These are phyloP conservation scores for Powellomyces hirtus DNA, from an alignment of 192 early-diverging fungal genomes.

Conservation along the genomic window DNA sequence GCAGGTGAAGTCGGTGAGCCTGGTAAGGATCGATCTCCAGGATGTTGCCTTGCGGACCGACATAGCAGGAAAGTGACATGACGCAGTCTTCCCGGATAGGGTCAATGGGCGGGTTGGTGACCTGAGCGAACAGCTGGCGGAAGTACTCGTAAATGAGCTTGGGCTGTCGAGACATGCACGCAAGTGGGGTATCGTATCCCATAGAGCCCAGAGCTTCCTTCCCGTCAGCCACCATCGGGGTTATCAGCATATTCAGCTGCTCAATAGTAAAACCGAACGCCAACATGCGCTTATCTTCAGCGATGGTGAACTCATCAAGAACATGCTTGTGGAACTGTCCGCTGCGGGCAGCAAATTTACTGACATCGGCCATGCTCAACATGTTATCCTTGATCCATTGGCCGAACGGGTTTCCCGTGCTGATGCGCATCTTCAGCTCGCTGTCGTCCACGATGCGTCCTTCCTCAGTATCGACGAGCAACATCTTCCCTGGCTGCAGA, in stretches of 20 bases:
- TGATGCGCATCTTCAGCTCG: constrained; percentile 79
- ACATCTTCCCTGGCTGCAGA: constrained; percentile 94
- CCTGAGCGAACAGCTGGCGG: constrained; percentile 96
- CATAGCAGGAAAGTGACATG: constrained; percentile 93
- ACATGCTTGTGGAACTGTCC: constrained; percentile 26
- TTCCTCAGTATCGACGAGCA: constrained; percentile 90
- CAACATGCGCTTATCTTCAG: constrained; percentile 67
- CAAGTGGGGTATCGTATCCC: constrained; percentile 95
- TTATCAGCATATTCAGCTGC: constrained; percentile 83
- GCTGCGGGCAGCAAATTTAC: constrained; percentile 47
- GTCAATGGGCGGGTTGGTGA: constrained; percentile 98
- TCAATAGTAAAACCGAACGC: constrained; percentile 93
- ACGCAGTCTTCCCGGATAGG: constrained; percentile 98
- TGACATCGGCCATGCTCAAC: constrained; percentile 65
- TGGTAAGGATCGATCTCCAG: constrained; percentile 81
- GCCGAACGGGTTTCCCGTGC: constrained; percentile 69
- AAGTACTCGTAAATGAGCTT: constrained; percentile 96
- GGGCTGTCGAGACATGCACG: constrained; percentile 84
- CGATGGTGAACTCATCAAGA: constrained; percentile 64
- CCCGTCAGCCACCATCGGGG: constrained; percentile 85
- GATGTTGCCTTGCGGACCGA: constrained; percentile 93
- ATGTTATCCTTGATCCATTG: constrained; percentile 85
- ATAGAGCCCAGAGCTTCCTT: constrained; percentile 98
- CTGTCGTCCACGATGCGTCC: constrained; percentile 89
- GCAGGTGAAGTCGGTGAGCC: constrained; percentile 73